A percentile compares a stretch with the other conserved stretches of the same genome.
Evolutionary conservation across 2,329 filamentous ascomycete genomes (phyloP).

Genomic region (Xylariales sp.): DNA sequence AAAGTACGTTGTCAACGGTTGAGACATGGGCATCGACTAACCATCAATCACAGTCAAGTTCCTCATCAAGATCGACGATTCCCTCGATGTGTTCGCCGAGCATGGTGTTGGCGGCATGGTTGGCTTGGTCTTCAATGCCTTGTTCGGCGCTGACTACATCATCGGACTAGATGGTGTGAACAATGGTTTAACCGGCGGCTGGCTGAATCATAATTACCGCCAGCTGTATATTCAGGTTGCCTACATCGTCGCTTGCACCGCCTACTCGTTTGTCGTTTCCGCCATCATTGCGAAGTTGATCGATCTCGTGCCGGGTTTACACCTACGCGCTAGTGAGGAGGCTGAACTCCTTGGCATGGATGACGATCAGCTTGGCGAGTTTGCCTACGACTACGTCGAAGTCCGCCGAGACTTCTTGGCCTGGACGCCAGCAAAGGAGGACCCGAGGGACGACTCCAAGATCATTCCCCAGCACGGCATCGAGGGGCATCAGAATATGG

Average conservation of each 20-base stretch:
- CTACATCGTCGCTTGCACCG: constrained; percentile 62
- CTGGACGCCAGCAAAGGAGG: constrained; percentile 72
- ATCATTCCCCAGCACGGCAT: constrained; percentile 69
- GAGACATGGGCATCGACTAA: background rate
- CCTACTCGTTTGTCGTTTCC: constrained; percentile 70
- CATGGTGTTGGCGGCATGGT: constrained; percentile 66
- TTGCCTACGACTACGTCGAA: constrained; percentile 87
- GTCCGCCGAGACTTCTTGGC: constrained; percentile 83
- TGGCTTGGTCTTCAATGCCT: constrained; percentile 66
- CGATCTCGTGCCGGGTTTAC: constrained; percentile 70
- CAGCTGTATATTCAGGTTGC: constrained; percentile 77
- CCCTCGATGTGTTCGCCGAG: constrained; percentile 68
- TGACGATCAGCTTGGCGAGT: constrained; percentile 85
- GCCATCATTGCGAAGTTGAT: constrained; percentile 69
- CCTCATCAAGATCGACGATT: constrained; percentile 62
- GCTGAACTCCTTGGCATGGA: constrained; percentile 85
- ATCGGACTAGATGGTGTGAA: constrained; percentile 76
- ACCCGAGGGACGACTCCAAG: constrained; percentile 55
- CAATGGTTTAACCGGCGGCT: constrained; percentile 62
- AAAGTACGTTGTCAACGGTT: constrained; percentile 32
- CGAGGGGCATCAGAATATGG: constrained; percentile 62
- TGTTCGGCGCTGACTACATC: constrained; percentile 66
- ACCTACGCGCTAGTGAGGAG: constrained; percentile 75
- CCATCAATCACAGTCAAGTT: constrained; percentile 43
- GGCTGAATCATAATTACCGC: constrained; percentile 69